Evolutionary conservation across 2,329 filamentous ascomycete genomes (phyloP).

Genomic region (Ceratocystis cubensis): DNA sequence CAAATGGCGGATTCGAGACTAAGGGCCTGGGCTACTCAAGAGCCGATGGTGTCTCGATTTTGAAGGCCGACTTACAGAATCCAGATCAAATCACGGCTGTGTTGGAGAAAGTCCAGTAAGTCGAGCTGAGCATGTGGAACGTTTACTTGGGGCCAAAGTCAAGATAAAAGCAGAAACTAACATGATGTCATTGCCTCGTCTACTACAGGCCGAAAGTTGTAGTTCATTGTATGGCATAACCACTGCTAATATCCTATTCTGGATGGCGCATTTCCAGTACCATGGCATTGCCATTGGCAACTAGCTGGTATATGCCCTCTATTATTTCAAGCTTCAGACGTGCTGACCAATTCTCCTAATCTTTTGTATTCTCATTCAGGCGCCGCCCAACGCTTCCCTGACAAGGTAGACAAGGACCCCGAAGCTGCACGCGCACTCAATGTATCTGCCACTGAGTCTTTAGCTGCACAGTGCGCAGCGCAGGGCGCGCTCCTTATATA

Average conservation of each 20-base stretch:
- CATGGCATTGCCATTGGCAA: background rate
- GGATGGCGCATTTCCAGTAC: background rate
- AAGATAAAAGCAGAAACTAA: background rate
- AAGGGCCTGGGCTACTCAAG: constrained; percentile 64
- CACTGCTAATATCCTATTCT: background rate
- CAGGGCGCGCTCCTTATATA: constrained; percentile 56
- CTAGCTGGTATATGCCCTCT: background rate
- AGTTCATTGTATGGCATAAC: constrained; percentile 55
- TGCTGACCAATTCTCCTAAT: constrained; percentile 2
- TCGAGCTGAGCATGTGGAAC: constrained; percentile 14
- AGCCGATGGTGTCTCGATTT: constrained; percentile 54
- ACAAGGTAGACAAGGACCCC: constrained; percentile 71
- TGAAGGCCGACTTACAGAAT: constrained; percentile 45
- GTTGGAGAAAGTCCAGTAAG: constrained; percentile 45
- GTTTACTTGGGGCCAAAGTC: too few species aligned
- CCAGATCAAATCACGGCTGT: constrained; percentile 36
- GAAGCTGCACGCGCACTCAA: constrained; percentile 62
- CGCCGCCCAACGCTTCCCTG: constrained; percentile 77
- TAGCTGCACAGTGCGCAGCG: constrained; percentile 53
- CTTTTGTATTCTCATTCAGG: constrained; percentile 35
- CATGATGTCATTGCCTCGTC: background rate
- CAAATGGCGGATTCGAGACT: constrained; percentile 43
- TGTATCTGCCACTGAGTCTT: constrained; percentile 52
- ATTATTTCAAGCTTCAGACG: background rate
- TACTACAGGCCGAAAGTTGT: constrained; percentile 59